Conservation (phyloP, 2,329 filamentous ascomycete species). For the Calycina herbarum region DNA sequence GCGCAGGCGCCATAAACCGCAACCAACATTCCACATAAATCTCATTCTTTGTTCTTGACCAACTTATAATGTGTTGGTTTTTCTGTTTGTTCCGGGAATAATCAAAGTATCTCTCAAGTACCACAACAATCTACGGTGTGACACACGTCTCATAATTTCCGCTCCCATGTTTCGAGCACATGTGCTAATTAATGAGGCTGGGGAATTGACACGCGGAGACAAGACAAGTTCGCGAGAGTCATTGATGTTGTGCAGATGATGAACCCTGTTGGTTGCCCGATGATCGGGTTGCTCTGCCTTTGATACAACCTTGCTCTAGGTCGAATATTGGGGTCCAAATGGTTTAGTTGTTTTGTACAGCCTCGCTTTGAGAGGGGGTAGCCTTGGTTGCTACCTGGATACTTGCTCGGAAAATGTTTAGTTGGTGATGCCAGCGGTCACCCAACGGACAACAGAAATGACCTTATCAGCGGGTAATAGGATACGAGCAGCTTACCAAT, state of each 20-base stretch:
- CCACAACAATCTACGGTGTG: background rate
- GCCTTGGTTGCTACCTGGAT: background rate
- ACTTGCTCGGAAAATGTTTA: background rate
- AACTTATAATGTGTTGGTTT: background rate
- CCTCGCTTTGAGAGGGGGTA: background rate
- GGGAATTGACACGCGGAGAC: background rate
- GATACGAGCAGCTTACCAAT: background rate
- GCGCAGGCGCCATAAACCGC: background rate
- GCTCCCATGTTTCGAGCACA: background rate
- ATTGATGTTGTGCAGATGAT: background rate
- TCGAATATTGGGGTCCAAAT: background rate
- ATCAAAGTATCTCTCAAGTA: background rate
- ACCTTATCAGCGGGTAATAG: background rate
- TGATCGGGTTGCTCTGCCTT: background rate
- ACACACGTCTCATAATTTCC: background rate
- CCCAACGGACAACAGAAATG: background rate
- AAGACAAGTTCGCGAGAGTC: background rate
- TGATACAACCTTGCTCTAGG: background rate
- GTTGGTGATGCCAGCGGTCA: background rate
- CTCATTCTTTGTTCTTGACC: background rate
- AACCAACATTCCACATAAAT: background rate
- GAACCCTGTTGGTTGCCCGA: background rate
- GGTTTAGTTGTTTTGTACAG: background rate
- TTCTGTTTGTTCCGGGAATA: background rate
- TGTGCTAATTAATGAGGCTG: background rate